Evolutionary conservation across 129 eudicot genomes (phyloP).

Genomic region (Apium graveolens): DNA sequence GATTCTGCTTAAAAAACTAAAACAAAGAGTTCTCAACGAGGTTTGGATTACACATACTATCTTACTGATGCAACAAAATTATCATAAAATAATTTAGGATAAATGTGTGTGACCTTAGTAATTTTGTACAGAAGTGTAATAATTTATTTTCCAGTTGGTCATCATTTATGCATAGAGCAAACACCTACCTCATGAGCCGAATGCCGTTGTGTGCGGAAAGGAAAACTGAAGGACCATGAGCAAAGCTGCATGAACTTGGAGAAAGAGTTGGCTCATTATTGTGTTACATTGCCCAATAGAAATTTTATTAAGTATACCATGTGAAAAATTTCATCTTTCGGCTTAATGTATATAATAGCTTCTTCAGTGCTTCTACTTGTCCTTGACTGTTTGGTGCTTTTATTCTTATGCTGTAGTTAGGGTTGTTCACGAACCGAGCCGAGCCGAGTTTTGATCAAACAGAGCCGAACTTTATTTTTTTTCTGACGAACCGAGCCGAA

Average conservation of each 20-base stretch:
- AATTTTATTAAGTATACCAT: constrained; percentile 30
- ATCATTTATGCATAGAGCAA: neutral
- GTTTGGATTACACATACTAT: no score
- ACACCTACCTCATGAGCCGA: constrained; percentile 57
- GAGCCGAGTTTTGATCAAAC: no score
- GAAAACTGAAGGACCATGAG: constrained; percentile 72
- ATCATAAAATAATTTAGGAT: no score
- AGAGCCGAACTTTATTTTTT: no score
- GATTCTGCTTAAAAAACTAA: no score
- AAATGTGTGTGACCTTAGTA: no score
- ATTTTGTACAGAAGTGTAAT: no score
- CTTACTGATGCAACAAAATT: no score
- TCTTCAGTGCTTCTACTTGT: constrained; percentile 39
- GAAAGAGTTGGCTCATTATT: constrained; percentile 12
- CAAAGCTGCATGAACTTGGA: constrained; percentile 45
- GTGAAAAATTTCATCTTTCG: constrained; percentile 76
- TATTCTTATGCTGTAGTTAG: constrained; percentile 51
- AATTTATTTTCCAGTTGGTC: no score
- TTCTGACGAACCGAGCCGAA: no score
- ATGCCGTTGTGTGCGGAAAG: constrained; percentile 50
- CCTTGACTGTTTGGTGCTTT: constrained; percentile 28
- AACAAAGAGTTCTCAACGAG: no score
- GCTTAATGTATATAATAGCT: constrained; percentile 53
- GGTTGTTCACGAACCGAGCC: no score
- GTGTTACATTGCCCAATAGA: neutral